phyloP scores from a whole-genome alignment of 208 protist genomes.

The Trypanosoma boissoni region DNA sequence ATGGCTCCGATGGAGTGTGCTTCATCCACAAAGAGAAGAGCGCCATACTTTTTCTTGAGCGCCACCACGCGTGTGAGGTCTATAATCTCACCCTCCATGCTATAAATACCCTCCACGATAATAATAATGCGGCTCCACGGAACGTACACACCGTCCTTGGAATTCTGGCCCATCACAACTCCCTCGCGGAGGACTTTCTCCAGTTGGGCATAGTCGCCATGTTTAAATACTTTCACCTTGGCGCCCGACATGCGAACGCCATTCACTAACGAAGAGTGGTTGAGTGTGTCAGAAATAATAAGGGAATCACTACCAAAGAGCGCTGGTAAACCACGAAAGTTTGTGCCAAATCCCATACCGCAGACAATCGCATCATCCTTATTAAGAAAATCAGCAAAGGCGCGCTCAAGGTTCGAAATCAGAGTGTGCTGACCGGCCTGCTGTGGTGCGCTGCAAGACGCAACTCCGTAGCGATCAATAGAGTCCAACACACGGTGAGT shows the following conservation, averaged over 20 bases:
- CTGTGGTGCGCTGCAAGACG: slow-evolving; percentile 55
- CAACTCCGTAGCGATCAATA: slow-evolving; percentile 79
- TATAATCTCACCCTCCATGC: slow-evolving; percentile 97
- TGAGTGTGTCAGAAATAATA: slow-evolving; percentile 93
- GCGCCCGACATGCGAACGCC: slow-evolving; percentile 90
- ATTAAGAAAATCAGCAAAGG: slow-evolving; percentile 90
- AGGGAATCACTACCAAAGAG: slow-evolving; percentile 95
- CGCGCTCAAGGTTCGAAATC: slow-evolving; percentile 83
- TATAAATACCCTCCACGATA: slow-evolving; percentile 98
- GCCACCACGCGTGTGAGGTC: slow-evolving; percentile 94
- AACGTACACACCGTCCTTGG: slow-evolving; percentile 67
- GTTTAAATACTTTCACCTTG: slow-evolving; percentile 91
- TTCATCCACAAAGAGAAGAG: slow-evolving; percentile 97
- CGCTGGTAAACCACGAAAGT: slow-evolving; percentile 82
- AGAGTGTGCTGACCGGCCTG: slow-evolving; percentile 62
- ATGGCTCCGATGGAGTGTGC: slow-evolving; percentile 98
- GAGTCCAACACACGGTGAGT: slow-evolving; percentile 76
- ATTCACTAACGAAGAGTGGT: slow-evolving; percentile 98
- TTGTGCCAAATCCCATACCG: slow-evolving; percentile 91
- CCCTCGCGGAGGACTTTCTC: slow-evolving; percentile 87
- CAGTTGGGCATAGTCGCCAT: slow-evolving; percentile 93
- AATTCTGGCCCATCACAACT: slow-evolving; percentile 88
- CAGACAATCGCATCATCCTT: slow-evolving; percentile 96
- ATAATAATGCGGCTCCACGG: slow-evolving; percentile 90
- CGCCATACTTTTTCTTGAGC: slow-evolving; percentile 95